These are phyloP conservation scores for Euphrasia arctica DNA, from an alignment of 305 asterid genomes.

Conservation along the genomic window DNA sequence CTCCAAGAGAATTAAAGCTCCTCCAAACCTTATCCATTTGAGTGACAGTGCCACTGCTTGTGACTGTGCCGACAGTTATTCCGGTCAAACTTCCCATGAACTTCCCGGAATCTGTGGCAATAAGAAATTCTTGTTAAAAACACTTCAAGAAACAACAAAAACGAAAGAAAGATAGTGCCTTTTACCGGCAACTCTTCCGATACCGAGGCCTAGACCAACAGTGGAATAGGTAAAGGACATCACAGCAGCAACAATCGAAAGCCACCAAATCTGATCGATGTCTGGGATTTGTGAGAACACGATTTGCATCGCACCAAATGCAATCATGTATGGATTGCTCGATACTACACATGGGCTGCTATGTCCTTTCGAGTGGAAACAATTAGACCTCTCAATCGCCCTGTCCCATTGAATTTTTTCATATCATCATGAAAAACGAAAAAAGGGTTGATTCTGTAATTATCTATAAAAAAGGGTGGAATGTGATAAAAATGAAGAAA, in stretches of 20 bases:
- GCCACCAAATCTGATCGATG: constrained; percentile 91
- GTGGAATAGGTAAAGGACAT: constrained; percentile 93
- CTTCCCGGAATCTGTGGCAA: constrained; percentile 47
- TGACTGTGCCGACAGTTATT: constrained; percentile 51
- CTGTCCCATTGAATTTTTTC: constrained; percentile 35
- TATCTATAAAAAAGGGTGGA: too few species aligned
- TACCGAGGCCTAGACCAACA: constrained; percentile 82
- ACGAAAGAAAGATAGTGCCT: not conserved
- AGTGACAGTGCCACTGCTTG: constrained; percentile 38
- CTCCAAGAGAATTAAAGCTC: constrained; percentile 89
- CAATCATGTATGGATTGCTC: constrained; percentile 79
- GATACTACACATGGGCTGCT: constrained; percentile 60
- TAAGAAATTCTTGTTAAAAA: not conserved
- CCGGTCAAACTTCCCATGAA: constrained; percentile 75
- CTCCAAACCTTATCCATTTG: constrained; percentile 72
- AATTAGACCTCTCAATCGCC: constrained; percentile 72
- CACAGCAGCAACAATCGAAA: constrained; percentile 84
- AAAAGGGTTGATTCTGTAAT: not conserved
- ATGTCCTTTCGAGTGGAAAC: constrained; percentile 69
- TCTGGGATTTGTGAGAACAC: constrained; percentile 85
- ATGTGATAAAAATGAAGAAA: too few species aligned
- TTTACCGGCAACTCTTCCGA: constrained; percentile 75
- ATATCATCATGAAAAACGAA: not conserved
- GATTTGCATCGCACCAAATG: constrained; percentile 63
- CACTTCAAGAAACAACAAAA: not conserved